Evolutionary conservation across 805 yeast genomes (phyloP).

Genomic region (Candida chilensis): DNA sequence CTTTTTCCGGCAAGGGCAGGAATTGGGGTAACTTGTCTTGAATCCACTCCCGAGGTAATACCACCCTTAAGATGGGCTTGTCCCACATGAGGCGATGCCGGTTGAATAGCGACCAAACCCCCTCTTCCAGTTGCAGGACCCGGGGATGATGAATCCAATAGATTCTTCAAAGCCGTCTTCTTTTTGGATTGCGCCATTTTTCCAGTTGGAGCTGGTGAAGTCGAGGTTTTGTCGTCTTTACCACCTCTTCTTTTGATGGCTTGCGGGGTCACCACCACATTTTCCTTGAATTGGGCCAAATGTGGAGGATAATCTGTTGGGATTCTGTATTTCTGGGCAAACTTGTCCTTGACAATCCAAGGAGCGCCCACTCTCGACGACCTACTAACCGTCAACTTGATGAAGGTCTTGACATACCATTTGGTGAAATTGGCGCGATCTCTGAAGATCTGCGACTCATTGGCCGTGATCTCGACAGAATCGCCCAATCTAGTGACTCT

Average conservation of each 20-base stretch:
- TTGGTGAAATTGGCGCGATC: conserved; percentile 86
- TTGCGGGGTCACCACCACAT: no score
- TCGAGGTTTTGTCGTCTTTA: conserved; percentile 1
- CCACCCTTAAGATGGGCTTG: not conserved
- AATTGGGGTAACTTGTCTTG: no score
- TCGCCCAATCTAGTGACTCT: conserved; percentile 53
- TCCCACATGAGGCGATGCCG: not conserved
- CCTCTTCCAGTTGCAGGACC: not conserved
- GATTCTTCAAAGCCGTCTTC: conserved; percentile 4
- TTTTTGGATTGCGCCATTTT: conserved; percentile 2
- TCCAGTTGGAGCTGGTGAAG: conserved; percentile 1
- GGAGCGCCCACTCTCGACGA: conserved; percentile 88
- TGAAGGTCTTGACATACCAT: conserved; percentile 80
- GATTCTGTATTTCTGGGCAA: conserved; percentile 61
- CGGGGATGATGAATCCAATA: conserved; percentile 2
- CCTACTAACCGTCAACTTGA: conserved; percentile 69
- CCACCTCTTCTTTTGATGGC: conserved; percentile 5
- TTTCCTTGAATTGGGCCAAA: conserved; percentile 26
- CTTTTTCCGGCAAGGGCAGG: no score
- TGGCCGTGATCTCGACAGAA: conserved; percentile 56
- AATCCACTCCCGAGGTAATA: not conserved
- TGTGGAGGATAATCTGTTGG: conserved; percentile 51
- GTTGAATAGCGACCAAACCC: not conserved
- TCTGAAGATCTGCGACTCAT: conserved; percentile 64
- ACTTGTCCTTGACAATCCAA: conserved; percentile 82